Conservation (phyloP, 257 asterid genomes). For the Plantago elongata region DNA sequence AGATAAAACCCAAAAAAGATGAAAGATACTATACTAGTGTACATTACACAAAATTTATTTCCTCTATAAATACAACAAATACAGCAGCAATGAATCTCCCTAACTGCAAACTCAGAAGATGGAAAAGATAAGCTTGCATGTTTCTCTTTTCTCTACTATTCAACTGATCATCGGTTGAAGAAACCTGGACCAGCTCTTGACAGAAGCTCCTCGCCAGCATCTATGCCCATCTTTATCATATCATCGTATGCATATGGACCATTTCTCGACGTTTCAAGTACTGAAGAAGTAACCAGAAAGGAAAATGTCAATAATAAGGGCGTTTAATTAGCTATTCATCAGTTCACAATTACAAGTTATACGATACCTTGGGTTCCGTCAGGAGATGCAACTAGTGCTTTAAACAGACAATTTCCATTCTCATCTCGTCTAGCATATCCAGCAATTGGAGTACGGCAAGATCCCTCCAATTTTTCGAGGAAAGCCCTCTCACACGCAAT, state of each 20-base stretch:
- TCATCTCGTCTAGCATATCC: conserved; percentile 72
- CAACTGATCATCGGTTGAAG: conserved; percentile 34
- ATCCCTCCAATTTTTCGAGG: conserved; percentile 19
- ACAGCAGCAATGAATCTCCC: not conserved
- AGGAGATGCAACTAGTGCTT: conserved; percentile 91
- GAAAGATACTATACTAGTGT: not conserved
- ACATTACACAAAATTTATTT: not conserved
- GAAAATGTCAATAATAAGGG: not conserved
- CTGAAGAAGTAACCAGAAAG: conserved; percentile 27
- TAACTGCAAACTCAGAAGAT: not conserved
- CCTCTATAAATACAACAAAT: not conserved
- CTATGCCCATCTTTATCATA: conserved; percentile 78
- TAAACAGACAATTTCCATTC: conserved; percentile 71
- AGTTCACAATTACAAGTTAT: not conserved
- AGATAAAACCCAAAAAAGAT: not conserved
- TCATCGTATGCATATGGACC: conserved; percentile 63
- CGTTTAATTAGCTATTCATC: too few relatives aligned
- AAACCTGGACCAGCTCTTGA: conserved; percentile 77
- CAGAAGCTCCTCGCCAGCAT: conserved; percentile 93
- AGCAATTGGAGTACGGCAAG: conserved; percentile 35
- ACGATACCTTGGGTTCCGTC: conserved; percentile 70
- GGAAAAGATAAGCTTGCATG: not conserved
- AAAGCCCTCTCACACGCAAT: conserved; percentile 84
- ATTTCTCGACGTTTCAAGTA: conserved; percentile 75
- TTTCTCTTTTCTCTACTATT: not conserved